These are phyloP conservation scores for Candida yuanshanica DNA, from an alignment of 805 yeast species.

Conservation along the genomic window DNA sequence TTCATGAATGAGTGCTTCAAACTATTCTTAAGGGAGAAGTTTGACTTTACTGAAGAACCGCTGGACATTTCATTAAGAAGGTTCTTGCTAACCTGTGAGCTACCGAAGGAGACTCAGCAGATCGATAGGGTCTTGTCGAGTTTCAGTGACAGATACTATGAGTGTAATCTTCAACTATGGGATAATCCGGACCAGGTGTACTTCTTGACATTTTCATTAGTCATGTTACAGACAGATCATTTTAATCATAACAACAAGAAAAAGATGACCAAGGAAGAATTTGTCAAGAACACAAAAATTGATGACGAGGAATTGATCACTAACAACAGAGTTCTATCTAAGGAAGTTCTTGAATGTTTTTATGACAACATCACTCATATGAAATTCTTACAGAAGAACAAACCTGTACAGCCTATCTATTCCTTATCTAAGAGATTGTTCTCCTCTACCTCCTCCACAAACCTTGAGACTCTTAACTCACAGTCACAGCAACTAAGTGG, in stretches of 20 bases:
- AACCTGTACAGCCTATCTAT: conserved; percentile 13
- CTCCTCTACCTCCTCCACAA: conserved; percentile 20
- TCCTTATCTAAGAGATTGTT: conserved; percentile 20
- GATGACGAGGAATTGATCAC: conserved; percentile 20
- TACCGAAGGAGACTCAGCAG: conserved; percentile 73
- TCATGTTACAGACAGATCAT: conserved; percentile 70
- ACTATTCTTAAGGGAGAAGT: conserved; percentile 27
- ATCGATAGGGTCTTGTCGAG: conserved; percentile 61
- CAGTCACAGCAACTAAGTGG: neutral
- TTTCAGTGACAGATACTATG: conserved; percentile 48
- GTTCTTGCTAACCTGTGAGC: conserved; percentile 48
- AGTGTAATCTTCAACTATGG: conserved; percentile 24
- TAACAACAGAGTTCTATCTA: conserved; percentile 26
- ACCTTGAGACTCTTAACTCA: conserved; percentile 11
- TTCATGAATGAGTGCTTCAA: conserved; percentile 25
- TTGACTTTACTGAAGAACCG: conserved; percentile 50
- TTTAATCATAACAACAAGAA: conserved; percentile 62
- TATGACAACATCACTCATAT: conserved; percentile 62
- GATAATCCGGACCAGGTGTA: conserved; percentile 47
- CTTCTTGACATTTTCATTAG: conserved; percentile 55
- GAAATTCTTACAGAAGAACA: conserved; percentile 48
- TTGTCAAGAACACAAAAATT: conserved; percentile 40
- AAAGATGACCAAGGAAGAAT: conserved; percentile 64
- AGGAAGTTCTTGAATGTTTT: conserved; percentile 47
- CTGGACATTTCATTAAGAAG: conserved; percentile 61